Evolutionary conservation across 2,329 filamentous ascomycete genomes (phyloP), one percentile per base, ranked within the genome.

Genomic region (Capronia epimyces): DNA sequence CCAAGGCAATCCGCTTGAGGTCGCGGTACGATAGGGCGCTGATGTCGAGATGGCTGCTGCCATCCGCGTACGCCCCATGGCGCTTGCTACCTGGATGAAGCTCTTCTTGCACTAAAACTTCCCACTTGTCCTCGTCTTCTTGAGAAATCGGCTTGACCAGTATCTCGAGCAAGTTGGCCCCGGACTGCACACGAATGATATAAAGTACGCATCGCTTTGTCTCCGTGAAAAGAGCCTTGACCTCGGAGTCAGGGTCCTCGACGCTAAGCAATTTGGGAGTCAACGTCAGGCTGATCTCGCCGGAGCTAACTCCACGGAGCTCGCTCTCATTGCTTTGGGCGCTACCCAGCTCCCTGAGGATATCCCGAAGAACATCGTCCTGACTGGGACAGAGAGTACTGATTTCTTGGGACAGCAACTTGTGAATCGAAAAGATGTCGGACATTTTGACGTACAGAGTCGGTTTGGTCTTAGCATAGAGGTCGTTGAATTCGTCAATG

Each of bases 371-470:
- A 53, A 89, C 79, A 66, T 98, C 93, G 60, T 96, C 91, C 27
- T 87, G 82, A 55, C 75, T 80, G 1, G 87, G 85, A 62, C 88
- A 94, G 54, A 97, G 83, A 50, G 76, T 76, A 3, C 83, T 74
- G 43, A 96, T 80, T 61, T 97, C 89, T 20, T 83, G 77, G 2
- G 88, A 84, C 48, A 97, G 80, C 18, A 97, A 78, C 57, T 85
- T 89, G 70, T 98, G 94, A 52, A 98, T 91, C 43, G 91, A 87
- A 67, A 98, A 97, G 50, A 98, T 90, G 67, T 98, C 93, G 13
- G 87, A 81, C 81, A 98, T 91, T 73, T 98, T 98, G 75, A 98
- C 95, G 73, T 97, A 98, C n/a, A 98, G 77, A 0, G 91, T 97
- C 5, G 93, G 93, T 69, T 95, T 95, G 58, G 89, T 93, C 67